Evolutionary conservation across 139 green algal species (phyloP), one percentile per base, ranked within the genome.

Genomic region (Micractinium sp.): DNA sequence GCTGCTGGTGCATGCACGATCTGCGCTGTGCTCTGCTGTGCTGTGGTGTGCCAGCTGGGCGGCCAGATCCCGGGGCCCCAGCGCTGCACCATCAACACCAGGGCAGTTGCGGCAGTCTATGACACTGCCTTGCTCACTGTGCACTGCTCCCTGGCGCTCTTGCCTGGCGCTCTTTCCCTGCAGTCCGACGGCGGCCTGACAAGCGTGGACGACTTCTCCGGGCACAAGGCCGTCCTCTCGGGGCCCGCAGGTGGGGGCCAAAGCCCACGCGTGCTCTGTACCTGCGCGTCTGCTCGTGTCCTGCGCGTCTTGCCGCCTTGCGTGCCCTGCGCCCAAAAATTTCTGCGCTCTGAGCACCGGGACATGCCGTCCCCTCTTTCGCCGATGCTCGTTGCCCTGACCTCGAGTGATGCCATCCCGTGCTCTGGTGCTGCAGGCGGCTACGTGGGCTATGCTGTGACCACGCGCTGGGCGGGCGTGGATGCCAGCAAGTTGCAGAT

Each of bases 181-280:
- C 97, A 99, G 92, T 96, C 91, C 1, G 97, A 99, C 79, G 97
- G 97, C 18, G 97, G 97, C 1, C 93, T 99, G 73, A 93, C 95
- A 0, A 93, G 90, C 0, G 95, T 96, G 39, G 82, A 92, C 33
- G 81, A 81, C 16, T 99, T 99, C 89, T 98, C 93, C 16, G 97
- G 97, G 23, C 96, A 99, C 94, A 97, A 97, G 82, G 98, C 98
- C 38, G 96, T 99, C 67, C 94, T 99, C 81, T 99, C 96, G 5
- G 98, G 98, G 0, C 98, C 98, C 0, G 98, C 94, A 90, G 98
- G 94, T 89, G 86, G 35, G 63, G 39, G 47, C 47, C 5, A 56
- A 5, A 56, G 47, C 47, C 47, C 47, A 56, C 9, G 47, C 47
- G 5, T 56, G 47, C 47, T 56, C 7, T 56, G 7, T 9, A 56